Percentiles rank a stretch among this genome's conserved stretches.
phyloP scores from a whole-genome alignment of 177 flowering plant genomes.

The Vitis hybrid region DNA sequence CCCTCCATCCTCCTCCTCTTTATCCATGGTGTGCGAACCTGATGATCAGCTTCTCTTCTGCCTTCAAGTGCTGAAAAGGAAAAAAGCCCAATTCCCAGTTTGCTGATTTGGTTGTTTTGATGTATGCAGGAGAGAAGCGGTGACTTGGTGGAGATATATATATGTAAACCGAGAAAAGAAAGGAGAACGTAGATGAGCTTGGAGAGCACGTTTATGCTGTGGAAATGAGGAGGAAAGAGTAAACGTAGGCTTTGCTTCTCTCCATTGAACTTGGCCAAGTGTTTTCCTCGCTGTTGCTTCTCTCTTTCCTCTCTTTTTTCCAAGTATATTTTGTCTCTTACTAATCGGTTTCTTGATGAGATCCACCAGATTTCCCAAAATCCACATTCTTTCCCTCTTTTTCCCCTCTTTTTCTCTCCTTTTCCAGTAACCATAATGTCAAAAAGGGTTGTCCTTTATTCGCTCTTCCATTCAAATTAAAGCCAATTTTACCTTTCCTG shows the following conservation, averaged over 20 bases:
- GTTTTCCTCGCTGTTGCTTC: too few species aligned
- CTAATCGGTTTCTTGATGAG: too few species aligned
- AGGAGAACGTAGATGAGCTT: conserved; percentile 16
- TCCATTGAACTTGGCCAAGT: too few species aligned
- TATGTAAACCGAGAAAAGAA: background rate
- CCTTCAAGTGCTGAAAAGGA: background rate
- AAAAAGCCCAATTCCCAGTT: background rate
- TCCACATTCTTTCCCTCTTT: too few species aligned
- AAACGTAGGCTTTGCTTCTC: conserved; percentile 21
- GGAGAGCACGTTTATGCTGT: conserved; percentile 30
- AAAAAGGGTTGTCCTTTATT: too few species aligned
- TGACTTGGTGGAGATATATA: background rate
- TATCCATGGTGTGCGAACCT: conserved; percentile 15
- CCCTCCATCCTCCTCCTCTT: conserved; percentile 18
- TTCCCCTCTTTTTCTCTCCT: too few species aligned
- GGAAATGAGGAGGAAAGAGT: conserved; percentile 24
- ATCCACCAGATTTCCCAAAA: too few species aligned
- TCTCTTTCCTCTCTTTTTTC: background rate
- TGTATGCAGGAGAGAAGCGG: background rate
- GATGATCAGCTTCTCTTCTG: background rate
- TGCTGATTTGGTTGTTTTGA: background rate
- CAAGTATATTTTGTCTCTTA: background rate
- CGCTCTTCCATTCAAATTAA: too few species aligned
- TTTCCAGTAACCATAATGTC: too few species aligned
- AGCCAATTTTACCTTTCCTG: too few species aligned